Evolutionary conservation across 169 alveolate genomes (phyloP), one percentile per base, ranked within the genome.

Genomic region (Cryptosporidium baileyi): DNA sequence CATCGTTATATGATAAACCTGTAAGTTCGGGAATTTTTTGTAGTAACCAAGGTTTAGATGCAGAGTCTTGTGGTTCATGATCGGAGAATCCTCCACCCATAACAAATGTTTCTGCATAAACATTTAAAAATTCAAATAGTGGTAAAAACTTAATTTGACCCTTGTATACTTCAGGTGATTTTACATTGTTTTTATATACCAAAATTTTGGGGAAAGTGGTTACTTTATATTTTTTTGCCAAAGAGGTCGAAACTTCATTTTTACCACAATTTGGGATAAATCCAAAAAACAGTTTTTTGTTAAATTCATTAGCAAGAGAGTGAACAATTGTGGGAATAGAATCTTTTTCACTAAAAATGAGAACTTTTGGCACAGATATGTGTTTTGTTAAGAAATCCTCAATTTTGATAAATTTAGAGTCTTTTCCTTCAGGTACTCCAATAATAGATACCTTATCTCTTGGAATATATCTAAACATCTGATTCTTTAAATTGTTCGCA

Each of bases 51-150:
- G 98, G 95, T 81, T 96, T 96, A 2, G 96, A 60, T 1, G 92
- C 93, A 0, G 93, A 80, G 36, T 89, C 92, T 34, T 89, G 94
- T 38, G 80, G 40, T 74, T 90, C 91, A 30, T 85, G 80, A 32
- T 91, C 95, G 26, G 95, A 93, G 80, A 93, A 91, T 30, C 97
- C 97, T 9, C 98, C 97, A 41, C 99, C 99, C 60, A 94, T 92
- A 28, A 96, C 98, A 93, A 96, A 97, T 5, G 99, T 95, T 82
- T 97, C 99, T 43, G 98, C 91, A 88, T 94, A 94, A 17, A 97
- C 94, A 81, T 97, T 97, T 11, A 97, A 95, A 96, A 96, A 97
- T 67, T 97, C 98, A 74, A 94, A 95, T 89, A 97, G 89, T 32
- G 89, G 91, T 52, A 89, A 81, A 81, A 90, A 97, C 49, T 93